Percentiles rank a stretch among this genome's conserved stretches.
phyloP scores from a whole-genome alignment of 192 early-diverging fungal genomes.

The Backusella parvicylindrica region DNA sequence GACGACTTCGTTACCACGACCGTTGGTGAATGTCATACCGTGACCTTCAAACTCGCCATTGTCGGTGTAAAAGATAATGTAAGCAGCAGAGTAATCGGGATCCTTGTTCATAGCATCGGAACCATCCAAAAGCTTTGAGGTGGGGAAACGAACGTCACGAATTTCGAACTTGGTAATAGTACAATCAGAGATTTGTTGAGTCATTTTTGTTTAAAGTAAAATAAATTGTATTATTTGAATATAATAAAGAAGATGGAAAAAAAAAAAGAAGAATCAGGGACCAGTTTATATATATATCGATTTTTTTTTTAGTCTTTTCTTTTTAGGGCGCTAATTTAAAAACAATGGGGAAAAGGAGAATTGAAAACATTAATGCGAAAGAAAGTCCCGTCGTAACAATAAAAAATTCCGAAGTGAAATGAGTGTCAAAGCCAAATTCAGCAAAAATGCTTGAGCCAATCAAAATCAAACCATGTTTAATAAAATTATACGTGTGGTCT shows the following conservation, averaged over 20 bases:
- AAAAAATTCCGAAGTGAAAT: background rate
- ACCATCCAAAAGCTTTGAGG: conserved; percentile 34
- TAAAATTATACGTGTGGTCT: background rate
- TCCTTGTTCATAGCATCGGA: conserved; percentile 44
- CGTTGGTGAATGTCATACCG: conserved; percentile 37
- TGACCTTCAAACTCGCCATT: conserved; percentile 24
- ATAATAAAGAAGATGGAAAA: conserved; percentile 11
- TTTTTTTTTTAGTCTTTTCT: background rate
- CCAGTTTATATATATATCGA: background rate
- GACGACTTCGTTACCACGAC: conserved; percentile 33
- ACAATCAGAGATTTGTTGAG: conserved; percentile 11
- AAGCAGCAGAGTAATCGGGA: conserved; percentile 41
- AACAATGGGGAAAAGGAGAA: background rate
- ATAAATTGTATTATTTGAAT: background rate
- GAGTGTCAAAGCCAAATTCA: conserved; percentile 2
- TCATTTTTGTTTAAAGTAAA: conserved; percentile 4
- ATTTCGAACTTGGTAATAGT: conserved; percentile 36
- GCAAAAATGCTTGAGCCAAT: background rate
- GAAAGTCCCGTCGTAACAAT: background rate
- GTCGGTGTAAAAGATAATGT: conserved; percentile 36
- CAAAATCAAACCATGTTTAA: background rate
- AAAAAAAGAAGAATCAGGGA: background rate
- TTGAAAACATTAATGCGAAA: background rate
- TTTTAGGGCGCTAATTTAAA: background rate
- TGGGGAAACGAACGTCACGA: conserved; percentile 38